Evolutionary conservation across 163 green algal genomes (phyloP).

Genomic region (Scenedesmus sp.): DNA sequence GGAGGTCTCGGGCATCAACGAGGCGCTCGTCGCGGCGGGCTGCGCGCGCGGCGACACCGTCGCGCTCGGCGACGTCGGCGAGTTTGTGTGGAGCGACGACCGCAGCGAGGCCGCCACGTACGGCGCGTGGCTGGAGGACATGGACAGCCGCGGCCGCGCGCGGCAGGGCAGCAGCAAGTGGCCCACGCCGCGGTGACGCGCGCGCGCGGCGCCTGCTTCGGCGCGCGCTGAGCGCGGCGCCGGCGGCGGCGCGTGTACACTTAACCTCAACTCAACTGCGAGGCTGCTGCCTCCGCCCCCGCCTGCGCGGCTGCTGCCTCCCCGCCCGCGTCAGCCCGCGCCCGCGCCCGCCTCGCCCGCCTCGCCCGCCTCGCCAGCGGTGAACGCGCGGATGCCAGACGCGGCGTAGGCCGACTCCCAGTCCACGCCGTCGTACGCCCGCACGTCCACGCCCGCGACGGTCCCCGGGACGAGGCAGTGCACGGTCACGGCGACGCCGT

Average conservation of each 20-base stretch:
- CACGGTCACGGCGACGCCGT: slow-evolving; percentile 53
- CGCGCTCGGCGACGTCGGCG: slow-evolving; percentile 71
- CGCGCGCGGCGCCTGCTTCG: no score
- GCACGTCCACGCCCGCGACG: slow-evolving; percentile 15
- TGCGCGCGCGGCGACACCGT: slow-evolving; percentile 83
- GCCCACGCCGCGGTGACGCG: slow-evolving; percentile 50
- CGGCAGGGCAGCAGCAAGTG: slow-evolving; percentile 67
- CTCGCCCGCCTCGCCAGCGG: no score
- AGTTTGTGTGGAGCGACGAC: slow-evolving; percentile 87
- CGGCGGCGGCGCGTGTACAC: no score
- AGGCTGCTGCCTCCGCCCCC: no score
- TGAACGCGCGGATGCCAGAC: no score
- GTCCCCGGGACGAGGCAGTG: slow-evolving; percentile 52
- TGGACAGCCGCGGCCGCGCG: slow-evolving; percentile 64
- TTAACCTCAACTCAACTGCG: no score
- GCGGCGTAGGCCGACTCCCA: slow-evolving; percentile 47
- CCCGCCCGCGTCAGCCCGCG: no score
- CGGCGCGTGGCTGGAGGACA: slow-evolving; percentile 72
- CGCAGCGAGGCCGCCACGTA: slow-evolving; percentile 73
- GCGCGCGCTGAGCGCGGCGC: no score
- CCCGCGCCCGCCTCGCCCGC: no score
- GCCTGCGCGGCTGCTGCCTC: no score
- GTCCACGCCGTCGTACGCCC: slow-evolving; percentile 40
- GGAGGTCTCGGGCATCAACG: slow-evolving; percentile 79
- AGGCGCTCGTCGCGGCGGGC: slow-evolving; percentile 55